A percentile compares a stretch with the other conserved stretches of the same genome.
phyloP scores from a whole-genome alignment of 108 stramenopile species.

The Fistulifera solaris region DNA sequence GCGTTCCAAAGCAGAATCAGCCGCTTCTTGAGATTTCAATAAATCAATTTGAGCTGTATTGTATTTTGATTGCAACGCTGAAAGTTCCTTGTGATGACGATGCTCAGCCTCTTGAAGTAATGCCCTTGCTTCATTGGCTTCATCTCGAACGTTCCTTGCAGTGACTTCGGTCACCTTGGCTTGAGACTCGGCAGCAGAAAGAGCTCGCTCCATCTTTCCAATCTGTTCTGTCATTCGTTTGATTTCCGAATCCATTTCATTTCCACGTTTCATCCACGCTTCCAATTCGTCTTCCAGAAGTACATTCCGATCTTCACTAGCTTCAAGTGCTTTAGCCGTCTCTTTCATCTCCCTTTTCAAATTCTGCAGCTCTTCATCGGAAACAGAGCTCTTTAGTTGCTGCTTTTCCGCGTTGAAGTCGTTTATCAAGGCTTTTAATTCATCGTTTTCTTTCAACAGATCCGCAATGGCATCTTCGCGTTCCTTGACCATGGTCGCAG shows the following conservation, averaged over 20 bases:
- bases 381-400: not conserved
- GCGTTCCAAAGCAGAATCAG: constrained; percentile 13
- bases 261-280: constrained; percentile 11
- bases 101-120: constrained; percentile 16
- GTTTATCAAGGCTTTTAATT: constrained; percentile 6
- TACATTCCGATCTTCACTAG: constrained; percentile 5
- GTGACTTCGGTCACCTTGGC: not conserved
- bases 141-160: constrained; percentile 18
- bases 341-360: constrained; percentile 16
- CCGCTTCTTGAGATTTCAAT: not conserved
- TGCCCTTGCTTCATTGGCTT: constrained; percentile 16
- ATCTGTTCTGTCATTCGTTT: constrained; percentile 16
- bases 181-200: not conserved
- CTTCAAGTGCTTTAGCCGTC: constrained; percentile 6
- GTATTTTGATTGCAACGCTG: constrained; percentile 9
- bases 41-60: constrained; percentile 6
- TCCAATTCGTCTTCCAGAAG: constrained; percentile 28
- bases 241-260: constrained; percentile 9
- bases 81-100: not conserved
- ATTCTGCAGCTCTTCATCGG: constrained; percentile 22
- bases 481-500: constrained; percentile 12
- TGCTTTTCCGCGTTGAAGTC: not conserved
- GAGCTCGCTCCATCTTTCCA: constrained; percentile 18
- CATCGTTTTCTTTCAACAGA: constrained; percentile 14
- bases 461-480: constrained; percentile 18